Percentiles rank a stretch among this genome's conserved stretches.
Evolutionary conservation across 768 basidiomycete genomes (phyloP).

Genomic region (Sistotremastrum niveocremeum): DNA sequence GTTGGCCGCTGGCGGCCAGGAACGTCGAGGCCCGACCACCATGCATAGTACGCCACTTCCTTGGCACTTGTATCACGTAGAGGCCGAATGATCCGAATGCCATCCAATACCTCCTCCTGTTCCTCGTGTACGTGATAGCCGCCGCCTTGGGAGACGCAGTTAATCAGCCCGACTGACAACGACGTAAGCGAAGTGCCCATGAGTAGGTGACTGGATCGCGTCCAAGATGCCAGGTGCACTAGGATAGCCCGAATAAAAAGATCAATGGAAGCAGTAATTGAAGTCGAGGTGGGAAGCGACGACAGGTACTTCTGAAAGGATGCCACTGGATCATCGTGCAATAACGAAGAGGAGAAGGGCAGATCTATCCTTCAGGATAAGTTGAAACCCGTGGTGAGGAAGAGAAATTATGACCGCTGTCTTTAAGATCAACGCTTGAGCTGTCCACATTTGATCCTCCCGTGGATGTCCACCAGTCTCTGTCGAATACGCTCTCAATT

Average conservation of each 20-base stretch:
- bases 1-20: conserved; percentile 35
- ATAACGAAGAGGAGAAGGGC: conserved; percentile 6
- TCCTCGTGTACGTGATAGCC: conserved; percentile 61
- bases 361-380: conserved; percentile 10
- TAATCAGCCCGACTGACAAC: conserved; percentile 59
- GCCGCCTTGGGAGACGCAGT: conserved; percentile 61
- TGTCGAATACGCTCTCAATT: too few relatives aligned
- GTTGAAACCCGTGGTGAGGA: neutral
- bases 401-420: neutral
- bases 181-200: conserved; percentile 73
- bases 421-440: too few relatives aligned
- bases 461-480: too few relatives aligned
- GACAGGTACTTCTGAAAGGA: conserved; percentile 38
- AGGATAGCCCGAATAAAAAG: conserved; percentile 55
- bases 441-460: too few relatives aligned
- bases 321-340: conserved; percentile 11
- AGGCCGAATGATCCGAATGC: conserved; percentile 47
- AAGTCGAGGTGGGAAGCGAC: conserved; percentile 64
- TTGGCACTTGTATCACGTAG: conserved; percentile 64
- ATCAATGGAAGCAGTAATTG: conserved; percentile 42
- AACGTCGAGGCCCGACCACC: conserved; percentile 50
- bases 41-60: conserved; percentile 65
- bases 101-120: conserved; percentile 45
- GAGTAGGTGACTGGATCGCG: conserved; percentile 57
- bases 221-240: conserved; percentile 46